Conservation (phyloP, 208 protist genomes). For the Trypanosoma vivax region DNA sequence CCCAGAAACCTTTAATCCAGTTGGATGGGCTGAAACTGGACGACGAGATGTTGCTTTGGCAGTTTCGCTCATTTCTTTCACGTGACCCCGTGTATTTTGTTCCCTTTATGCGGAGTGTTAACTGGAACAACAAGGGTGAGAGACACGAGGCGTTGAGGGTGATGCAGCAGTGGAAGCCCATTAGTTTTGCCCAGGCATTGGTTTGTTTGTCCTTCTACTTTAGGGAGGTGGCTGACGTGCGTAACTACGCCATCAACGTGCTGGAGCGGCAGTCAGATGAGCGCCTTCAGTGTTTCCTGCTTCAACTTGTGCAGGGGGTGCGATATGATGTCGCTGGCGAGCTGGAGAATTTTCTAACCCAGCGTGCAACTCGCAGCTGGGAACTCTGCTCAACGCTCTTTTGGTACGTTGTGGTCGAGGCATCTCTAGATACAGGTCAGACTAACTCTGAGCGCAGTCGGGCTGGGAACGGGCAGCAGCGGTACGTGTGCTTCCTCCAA, state of each 20-base stretch:
- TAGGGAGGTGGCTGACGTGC: constrained; percentile 36
- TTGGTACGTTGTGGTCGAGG: constrained; percentile 57
- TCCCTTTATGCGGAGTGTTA: constrained; percentile 89
- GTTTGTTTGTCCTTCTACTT: constrained; percentile 77
- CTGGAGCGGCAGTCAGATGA: constrained; percentile 42
- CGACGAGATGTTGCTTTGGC: constrained; percentile 90
- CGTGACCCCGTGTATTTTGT: constrained; percentile 76
- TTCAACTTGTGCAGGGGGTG: constrained; percentile 77
- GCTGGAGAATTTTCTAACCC: constrained; percentile 49
- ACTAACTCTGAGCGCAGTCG: neutral
- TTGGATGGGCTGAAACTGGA: constrained; percentile 59
- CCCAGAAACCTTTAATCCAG: constrained; percentile 46
- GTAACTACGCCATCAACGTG: constrained; percentile 58
- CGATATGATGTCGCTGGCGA: constrained; percentile 65
- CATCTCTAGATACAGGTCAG: constrained; percentile 6
- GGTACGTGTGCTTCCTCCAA: constrained; percentile 15
- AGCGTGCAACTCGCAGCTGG: constrained; percentile 50
- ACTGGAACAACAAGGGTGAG: constrained; percentile 80
- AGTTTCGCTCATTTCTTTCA: constrained; percentile 82
- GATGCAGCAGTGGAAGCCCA: constrained; percentile 50
- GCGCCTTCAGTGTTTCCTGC: constrained; percentile 32
- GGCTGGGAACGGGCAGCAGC: neutral
- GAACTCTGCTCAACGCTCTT: constrained; percentile 74
- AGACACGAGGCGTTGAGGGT: constrained; percentile 60
- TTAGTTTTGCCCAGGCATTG: constrained; percentile 59